Base-by-base conservation (phyloP, 306 rosid species). In the Dalbergia oliveri region DNA sequence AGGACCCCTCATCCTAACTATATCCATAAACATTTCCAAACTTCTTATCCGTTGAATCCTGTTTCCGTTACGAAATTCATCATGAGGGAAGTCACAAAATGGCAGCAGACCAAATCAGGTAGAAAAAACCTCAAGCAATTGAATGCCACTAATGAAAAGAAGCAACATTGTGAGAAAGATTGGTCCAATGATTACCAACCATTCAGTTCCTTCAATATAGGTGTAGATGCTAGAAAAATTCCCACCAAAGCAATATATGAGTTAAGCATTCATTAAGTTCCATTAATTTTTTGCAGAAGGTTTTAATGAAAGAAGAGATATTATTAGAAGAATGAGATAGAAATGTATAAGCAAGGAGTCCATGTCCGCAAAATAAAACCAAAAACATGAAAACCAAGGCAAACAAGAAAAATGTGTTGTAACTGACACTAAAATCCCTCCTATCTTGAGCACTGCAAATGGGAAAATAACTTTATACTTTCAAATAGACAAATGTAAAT, bases 201-300 rank as follows among this genome's bases (percentile, higher is more conserved):
- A 93, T 86, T 95, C 98, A 73, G 90, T 65, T 87, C 97, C 61
- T 84, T 53, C 54, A 95, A 82, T 77, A 88, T 82, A 44, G 98
- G 96, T 12, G 90, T 77, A 81, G 99, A 87, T 75, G 93, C 97
- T 82, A 95, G 88, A 81, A 93, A 95, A 45, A 95, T 79, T 77
- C 99, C 99, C 99, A 95, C 99, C 99, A 95, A 50, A 95, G 96
- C 59, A 91, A 82, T 76, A 95, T 89, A 98, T 95, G 86, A 58
- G 69, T 41, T 33, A 76, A 80, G 82, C 80, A 82, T 53, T 79
- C 37, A 73, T n/a, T 60, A 70, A 4, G 66, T 66, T 77, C 65
- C 73, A 72, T 81, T 71, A 58, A 41, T 11, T 53, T 69, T 80
- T 51, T 13, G 78, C 15, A 41, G 49, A 23, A 75, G 53, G 56